These are phyloP conservation scores for Articulospora tetracladia DNA, from an alignment of 495 filamentous ascomycete species.

Conservation along the genomic window DNA sequence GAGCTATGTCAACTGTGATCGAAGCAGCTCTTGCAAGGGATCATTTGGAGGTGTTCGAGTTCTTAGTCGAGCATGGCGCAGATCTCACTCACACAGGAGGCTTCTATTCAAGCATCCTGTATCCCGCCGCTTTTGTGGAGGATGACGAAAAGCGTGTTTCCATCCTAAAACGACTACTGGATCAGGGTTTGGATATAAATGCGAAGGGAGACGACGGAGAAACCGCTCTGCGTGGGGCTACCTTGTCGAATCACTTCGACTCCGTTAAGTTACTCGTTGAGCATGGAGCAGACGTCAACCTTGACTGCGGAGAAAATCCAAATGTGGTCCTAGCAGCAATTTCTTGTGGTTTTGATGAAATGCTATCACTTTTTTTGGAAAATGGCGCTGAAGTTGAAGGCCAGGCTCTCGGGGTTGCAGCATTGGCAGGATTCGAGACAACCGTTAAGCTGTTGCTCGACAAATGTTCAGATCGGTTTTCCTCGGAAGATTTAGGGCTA, in stretches of 20 bases:
- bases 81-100: slow-evolving; percentile 22
- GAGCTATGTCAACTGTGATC: not conserved
- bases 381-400: not conserved
- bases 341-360: not conserved
- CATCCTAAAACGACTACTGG: not conserved
- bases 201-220: not conserved
- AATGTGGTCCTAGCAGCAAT: not conserved
- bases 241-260: slow-evolving; percentile 2
- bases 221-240: not conserved
- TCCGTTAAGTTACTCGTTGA: slow-evolving; percentile 17
- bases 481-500: not conserved
- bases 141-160: slow-evolving; percentile 2
- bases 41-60: not conserved
- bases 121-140: slow-evolving; percentile 20
- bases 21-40: not conserved
- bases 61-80: slow-evolving; percentile 11
- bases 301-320: not conserved
- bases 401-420: not conserved
- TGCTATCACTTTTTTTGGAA: not conserved
- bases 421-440: not conserved
- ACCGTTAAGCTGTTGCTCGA: not conserved
- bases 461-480: not conserved
- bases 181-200: not conserved
- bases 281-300: slow-evolving; percentile 16
- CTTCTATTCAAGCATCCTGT: slow-evolving; percentile 11